Evolutionary conservation across 2,329 filamentous ascomycete species (phyloP).

Genomic region (Apiospora rasikravindrae): DNA sequence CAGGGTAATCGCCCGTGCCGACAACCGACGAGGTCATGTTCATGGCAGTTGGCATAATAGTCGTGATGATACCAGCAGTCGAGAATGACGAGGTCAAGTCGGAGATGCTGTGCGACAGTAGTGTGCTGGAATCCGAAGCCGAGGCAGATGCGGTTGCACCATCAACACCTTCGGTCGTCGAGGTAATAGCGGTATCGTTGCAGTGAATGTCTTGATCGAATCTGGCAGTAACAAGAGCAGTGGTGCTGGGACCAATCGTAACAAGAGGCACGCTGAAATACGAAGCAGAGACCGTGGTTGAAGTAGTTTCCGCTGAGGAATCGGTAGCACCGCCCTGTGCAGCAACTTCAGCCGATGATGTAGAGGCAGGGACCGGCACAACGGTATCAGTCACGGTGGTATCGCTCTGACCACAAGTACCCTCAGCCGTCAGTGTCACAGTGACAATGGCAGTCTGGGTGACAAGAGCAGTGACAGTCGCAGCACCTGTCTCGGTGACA

Average conservation of each 20-base stretch:
- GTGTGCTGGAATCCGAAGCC: not conserved
- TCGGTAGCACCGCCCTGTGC: not conserved
- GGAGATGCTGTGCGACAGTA: conserved; percentile 5
- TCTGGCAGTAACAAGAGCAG: conserved; percentile 9
- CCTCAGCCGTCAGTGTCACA: conserved; percentile 2
- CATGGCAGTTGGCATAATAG: not conserved
- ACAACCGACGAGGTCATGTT: conserved; percentile 12
- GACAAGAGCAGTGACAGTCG: not conserved
- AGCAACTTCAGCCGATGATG: not conserved
- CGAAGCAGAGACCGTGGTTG: not conserved
- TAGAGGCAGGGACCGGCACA: conserved; percentile 3
- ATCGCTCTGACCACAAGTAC: not conserved
- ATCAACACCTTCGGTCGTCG: conserved; percentile 4
- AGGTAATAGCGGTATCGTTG: not conserved
- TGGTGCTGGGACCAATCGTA: not conserved
- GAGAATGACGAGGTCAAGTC: conserved; percentile 13
- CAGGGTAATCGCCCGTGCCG: conserved; percentile 4
- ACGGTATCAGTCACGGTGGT: not conserved
- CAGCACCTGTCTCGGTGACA: not conserved
- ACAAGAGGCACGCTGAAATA: not conserved
- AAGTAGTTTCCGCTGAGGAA: not conserved
- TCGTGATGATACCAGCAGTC: not conserved
- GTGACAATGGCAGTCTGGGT: conserved; percentile 8
- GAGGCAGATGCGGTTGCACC: not conserved
- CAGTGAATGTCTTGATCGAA: not conserved